These are phyloP conservation scores for Neurospora sp. DNA, from an alignment of 495 filamentous ascomycete genomes.

Conservation along the genomic window DNA sequence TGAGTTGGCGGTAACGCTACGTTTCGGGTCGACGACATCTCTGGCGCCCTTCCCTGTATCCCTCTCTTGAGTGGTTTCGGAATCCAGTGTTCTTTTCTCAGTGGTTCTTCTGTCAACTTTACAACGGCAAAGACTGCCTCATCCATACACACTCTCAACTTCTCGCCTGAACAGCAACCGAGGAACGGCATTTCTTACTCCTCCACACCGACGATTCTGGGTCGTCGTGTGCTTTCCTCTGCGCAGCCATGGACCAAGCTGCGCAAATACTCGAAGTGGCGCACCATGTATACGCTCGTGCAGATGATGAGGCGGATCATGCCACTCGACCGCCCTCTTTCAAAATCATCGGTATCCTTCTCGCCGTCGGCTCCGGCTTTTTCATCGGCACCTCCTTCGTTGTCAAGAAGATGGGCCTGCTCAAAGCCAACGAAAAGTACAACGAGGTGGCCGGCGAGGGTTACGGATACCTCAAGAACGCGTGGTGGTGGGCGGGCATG, in stretches of 20 bases:
- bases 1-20: not conserved
- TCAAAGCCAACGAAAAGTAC: conserved; percentile 93
- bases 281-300: conserved; percentile 33
- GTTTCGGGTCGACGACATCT: not conserved
- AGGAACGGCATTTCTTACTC: not conserved
- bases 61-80: not conserved
- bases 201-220: conserved; percentile 6
- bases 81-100: not conserved
- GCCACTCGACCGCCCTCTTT: conserved; percentile 40
- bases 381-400: conserved; percentile 97
- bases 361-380: conserved; percentile 79
- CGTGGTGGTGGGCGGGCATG: conserved; percentile 95
- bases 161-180: not conserved
- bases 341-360: conserved; percentile 79
- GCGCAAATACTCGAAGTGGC: conserved; percentile 28
- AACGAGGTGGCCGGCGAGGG: conserved; percentile 93
- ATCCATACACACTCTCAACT: not conserved
- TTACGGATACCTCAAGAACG: conserved; percentile 95
- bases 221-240: conserved; percentile 12
- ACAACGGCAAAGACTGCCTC: not conserved
- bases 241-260: conserved; percentile 31
- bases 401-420: conserved; percentile 82
- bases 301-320: conserved; percentile 14
- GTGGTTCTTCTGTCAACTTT: conserved; percentile 1
- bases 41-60: not conserved